A percentile compares a stretch with the other conserved stretches of the same genome.
Evolutionary conservation across 495 filamentous ascomycete genomes (phyloP).

Genomic region (Melanomma pulvis-pyrius): DNA sequence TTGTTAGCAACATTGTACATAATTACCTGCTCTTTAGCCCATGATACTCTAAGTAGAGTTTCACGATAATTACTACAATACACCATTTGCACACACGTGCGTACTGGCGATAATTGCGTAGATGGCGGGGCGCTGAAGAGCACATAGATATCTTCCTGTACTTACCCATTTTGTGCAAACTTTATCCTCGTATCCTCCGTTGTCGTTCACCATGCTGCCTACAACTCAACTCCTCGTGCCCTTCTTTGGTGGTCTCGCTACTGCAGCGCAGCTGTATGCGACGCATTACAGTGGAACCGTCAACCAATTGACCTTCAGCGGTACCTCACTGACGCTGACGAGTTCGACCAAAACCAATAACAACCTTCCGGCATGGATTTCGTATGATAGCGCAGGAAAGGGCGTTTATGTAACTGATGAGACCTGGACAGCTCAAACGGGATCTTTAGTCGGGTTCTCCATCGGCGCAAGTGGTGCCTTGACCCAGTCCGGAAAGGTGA

Average conservation of each 20-base stretch:
- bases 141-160: slow-evolving; percentile 2
- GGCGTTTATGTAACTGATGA: slow-evolving; percentile 13
- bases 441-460: slow-evolving; percentile 6
- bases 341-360: slow-evolving; percentile 6
- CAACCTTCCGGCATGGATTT: slow-evolving; percentile 11
- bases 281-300: slow-evolving; percentile 30
- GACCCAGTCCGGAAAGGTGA: slow-evolving; percentile 6
- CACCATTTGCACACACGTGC: not conserved
- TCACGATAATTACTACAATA: slow-evolving; percentile 7
- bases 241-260: slow-evolving; percentile 19
- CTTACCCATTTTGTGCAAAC: not conserved
- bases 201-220: slow-evolving; percentile 19
- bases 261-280: slow-evolving; percentile 20
- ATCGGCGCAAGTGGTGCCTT: slow-evolving; percentile 15
- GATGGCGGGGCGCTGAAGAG: not conserved
- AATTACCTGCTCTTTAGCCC: not conserved
- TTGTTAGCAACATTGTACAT: not conserved
- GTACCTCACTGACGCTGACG: slow-evolving; percentile 15
- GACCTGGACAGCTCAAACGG: slow-evolving; percentile 1
- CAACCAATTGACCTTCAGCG: slow-evolving; percentile 15
- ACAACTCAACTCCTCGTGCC: slow-evolving; percentile 6
- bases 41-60: slow-evolving; percentile 11
- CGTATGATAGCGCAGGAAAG: slow-evolving; percentile 13
- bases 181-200: not conserved
- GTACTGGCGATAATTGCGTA: not conserved